Percentiles rank a stretch among this genome's conserved stretches.
These are phyloP conservation scores for Dalechampia spathulata DNA, from an alignment of 441 rosid genomes.

Conservation along the genomic window DNA sequence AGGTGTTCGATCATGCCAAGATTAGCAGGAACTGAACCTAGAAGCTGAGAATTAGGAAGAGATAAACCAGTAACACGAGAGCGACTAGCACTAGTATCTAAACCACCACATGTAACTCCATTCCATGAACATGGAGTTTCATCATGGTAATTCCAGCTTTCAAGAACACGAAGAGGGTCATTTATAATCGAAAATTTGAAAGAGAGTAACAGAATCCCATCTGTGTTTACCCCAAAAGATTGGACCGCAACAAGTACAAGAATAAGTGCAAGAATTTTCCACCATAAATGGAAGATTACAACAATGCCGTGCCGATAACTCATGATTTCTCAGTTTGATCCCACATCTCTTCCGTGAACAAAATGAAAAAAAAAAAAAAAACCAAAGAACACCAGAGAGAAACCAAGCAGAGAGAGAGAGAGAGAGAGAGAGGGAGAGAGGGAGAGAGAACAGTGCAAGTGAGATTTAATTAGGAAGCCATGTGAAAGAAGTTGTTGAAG, in stretches of 20 bases:
- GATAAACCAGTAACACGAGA: slow-evolving; percentile 47
- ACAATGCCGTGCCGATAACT: slow-evolving; percentile 18
- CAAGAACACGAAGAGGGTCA: slow-evolving; percentile 49
- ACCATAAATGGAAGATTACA: slow-evolving; percentile 29
- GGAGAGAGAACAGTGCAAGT: slow-evolving; percentile 11
- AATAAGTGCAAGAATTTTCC: slow-evolving; percentile 16
- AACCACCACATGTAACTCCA: slow-evolving; percentile 52
- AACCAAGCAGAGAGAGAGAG: no score
- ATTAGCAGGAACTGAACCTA: slow-evolving; percentile 64
- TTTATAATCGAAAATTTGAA: slow-evolving; percentile 50
- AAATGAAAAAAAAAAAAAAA: no score
- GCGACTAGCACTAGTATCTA: slow-evolving; percentile 15
- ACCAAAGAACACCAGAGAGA: no score
- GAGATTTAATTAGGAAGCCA: slow-evolving; percentile 32
- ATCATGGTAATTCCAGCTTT: slow-evolving; percentile 49
- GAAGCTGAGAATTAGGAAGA: slow-evolving; percentile 55
- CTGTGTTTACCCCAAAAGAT: slow-evolving; percentile 39
- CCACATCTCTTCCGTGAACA: slow-evolving; percentile 40
- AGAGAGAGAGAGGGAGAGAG: slow-evolving; percentile 6
- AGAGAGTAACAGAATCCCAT: slow-evolving; percentile 66
- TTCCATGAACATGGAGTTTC: slow-evolving; percentile 78
- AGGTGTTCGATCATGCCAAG: slow-evolving; percentile 50
- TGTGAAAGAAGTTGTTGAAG: slow-evolving; percentile 23
- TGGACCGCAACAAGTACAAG: slow-evolving; percentile 19
- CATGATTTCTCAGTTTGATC: slow-evolving; percentile 37